Evolutionary conservation across 225 moss, liverwort and hornwort species (phyloP).

Genomic region (Sphagnum tenellum): DNA sequence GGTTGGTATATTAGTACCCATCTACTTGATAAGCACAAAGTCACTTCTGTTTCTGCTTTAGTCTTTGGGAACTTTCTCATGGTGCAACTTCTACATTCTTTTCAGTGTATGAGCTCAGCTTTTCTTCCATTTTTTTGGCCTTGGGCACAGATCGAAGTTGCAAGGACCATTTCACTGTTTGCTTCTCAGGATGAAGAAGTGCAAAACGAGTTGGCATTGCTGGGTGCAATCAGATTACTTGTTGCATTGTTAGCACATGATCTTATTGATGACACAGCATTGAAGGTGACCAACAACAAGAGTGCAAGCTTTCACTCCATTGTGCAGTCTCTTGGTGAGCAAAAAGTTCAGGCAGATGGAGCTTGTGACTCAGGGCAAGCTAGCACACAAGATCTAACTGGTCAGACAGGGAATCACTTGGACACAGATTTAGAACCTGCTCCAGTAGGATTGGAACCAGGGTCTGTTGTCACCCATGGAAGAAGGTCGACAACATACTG

Average conservation of each 20-base stretch:
- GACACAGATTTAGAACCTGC: neutral
- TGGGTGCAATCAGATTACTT: slow-evolving; percentile 34
- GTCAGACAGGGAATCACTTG: slow-evolving; percentile 18
- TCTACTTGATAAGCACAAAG: too few relatives aligned
- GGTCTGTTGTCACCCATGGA: slow-evolving; percentile 10
- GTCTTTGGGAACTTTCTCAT: too few relatives aligned
- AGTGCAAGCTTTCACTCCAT: too few relatives aligned
- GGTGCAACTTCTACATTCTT: too few relatives aligned
- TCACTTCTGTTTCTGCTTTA: too few relatives aligned
- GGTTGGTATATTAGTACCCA: neutral
- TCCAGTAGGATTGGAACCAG: slow-evolving; percentile 20
- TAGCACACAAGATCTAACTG: slow-evolving; percentile 2
- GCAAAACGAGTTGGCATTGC: slow-evolving; percentile 31
- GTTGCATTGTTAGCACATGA: slow-evolving; percentile 33
- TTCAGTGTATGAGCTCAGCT: too few relatives aligned
- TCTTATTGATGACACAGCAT: slow-evolving; percentile 4
- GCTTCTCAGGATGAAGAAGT: slow-evolving; percentile 21
- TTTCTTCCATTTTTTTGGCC: too few relatives aligned
- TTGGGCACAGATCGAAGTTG: slow-evolving; percentile 11
- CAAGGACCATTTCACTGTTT: slow-evolving; percentile 35
- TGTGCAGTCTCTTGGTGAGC: slow-evolving; percentile 16
- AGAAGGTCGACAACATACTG: slow-evolving; percentile 8
- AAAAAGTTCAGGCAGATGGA: slow-evolving; percentile 1
- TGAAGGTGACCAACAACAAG: too few relatives aligned
- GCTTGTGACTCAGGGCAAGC: neutral